Evolutionary conservation across 495 filamentous ascomycete genomes (phyloP).

Genomic region (Rhypophila decipiens): DNA sequence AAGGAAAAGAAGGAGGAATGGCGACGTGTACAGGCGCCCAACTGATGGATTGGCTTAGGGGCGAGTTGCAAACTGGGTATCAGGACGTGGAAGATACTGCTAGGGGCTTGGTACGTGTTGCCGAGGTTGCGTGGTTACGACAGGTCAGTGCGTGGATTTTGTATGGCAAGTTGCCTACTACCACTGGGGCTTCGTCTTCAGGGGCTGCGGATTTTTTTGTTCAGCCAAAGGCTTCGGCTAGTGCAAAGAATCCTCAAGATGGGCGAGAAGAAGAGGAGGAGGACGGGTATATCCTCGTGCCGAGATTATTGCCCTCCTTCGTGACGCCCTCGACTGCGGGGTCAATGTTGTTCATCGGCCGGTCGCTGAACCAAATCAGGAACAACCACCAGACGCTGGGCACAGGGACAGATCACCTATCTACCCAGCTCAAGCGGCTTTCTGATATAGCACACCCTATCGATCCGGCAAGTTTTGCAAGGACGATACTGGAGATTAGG

Average conservation of each 20-base stretch:
- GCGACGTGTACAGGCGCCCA: conserved; percentile 44
- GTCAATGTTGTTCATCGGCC: conserved; percentile 87
- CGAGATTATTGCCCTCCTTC: conserved; percentile 63
- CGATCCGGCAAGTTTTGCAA: conserved; percentile 58
- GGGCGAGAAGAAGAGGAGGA: too few species aligned
- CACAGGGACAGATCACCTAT: conserved; percentile 54
- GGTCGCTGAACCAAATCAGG: conserved; percentile 76
- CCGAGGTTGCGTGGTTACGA: conserved; percentile 86
- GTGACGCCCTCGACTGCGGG: conserved; percentile 67
- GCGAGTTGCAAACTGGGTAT: conserved; percentile 81
- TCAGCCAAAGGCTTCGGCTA: too few species aligned
- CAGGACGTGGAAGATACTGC: conserved; percentile 72
- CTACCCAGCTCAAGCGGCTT: conserved; percentile 67
- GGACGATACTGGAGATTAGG: conserved; percentile 67
- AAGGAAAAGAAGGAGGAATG: conserved; percentile 6
- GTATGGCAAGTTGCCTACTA: conserved; percentile 71
- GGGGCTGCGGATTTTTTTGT: conserved; percentile 83
- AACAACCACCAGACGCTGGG: conserved; percentile 41
- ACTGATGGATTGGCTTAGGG: conserved; percentile 69
- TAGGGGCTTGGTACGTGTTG: conserved; percentile 60
- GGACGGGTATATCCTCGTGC: conserved; percentile 33
- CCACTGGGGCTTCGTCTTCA: too few species aligned
- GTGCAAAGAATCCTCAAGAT: conserved; percentile 21
- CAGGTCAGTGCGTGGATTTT: conserved; percentile 84
- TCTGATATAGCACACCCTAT: conserved; percentile 66